A percentile compares a stretch with the other conserved stretches of the same genome.
Conservation (phyloP, 139 green algal genomes). For the Desmodesmus armatus region DNA sequence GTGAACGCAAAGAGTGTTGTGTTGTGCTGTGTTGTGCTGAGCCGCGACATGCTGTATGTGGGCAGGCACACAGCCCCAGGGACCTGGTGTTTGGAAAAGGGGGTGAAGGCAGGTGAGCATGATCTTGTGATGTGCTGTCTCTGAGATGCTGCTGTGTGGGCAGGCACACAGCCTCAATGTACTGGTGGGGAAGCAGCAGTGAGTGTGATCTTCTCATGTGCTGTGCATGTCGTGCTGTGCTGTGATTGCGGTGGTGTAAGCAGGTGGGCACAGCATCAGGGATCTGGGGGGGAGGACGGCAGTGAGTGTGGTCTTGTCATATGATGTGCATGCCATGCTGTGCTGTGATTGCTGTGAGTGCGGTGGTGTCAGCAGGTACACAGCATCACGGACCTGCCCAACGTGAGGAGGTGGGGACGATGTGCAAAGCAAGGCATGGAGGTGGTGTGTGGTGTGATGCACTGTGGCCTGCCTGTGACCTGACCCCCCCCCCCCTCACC, state of each 20-base stretch:
- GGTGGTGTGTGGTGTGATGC: background rate
- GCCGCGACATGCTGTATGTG: no score
- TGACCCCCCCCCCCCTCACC: no score
- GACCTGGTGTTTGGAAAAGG: background rate
- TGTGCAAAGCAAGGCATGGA: no score
- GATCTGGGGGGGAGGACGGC: background rate
- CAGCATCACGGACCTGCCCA: background rate
- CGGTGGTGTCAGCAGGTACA: background rate
- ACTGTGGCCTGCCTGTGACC: background rate
- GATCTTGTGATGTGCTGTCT: no score
- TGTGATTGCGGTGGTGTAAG: background rate
- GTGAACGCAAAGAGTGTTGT: no score
- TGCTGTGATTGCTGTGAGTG: background rate
- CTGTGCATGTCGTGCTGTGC: background rate
- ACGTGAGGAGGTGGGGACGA: background rate
- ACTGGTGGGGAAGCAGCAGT: background rate
- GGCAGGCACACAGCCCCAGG: conserved; percentile 40
- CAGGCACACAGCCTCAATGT: background rate
- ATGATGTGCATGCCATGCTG: background rate
- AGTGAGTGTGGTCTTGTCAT: background rate
- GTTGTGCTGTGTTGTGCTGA: no score
- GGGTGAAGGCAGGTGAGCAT: background rate
- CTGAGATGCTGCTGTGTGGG: background rate
- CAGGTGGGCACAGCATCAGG: background rate
- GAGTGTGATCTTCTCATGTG: background rate